Percentiles rank a stretch among this genome's conserved stretches.
Conservation (phyloP, 2,329 filamentous ascomycete genomes). For the Elsinoe fawcettii region DNA sequence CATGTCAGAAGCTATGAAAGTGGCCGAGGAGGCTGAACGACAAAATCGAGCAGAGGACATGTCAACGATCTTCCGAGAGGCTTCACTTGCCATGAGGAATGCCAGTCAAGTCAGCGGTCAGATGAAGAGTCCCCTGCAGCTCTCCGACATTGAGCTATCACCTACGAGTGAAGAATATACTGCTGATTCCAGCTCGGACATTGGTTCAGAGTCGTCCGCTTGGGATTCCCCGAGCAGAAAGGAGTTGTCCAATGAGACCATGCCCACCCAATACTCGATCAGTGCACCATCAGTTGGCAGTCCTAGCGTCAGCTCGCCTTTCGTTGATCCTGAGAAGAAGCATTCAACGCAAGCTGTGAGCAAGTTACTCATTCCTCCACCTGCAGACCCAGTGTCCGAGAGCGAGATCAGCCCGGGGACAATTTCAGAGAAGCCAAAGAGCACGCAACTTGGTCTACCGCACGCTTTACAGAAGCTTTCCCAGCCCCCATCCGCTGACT, state of each 20-base stretch:
- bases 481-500: conserved; percentile 25
- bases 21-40: conserved; percentile 31
- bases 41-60: conserved; percentile 31
- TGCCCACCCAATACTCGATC: conserved; percentile 14
- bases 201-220: conserved; percentile 14
- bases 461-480: conserved; percentile 21
- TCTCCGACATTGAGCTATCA: conserved; percentile 17
- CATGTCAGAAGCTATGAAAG: conserved; percentile 34
- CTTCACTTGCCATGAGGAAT: conserved; percentile 30
- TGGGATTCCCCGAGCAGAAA: background rate
- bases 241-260: conserved; percentile 10
- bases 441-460: conserved; percentile 15
- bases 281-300: conserved; percentile 13
- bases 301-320: background rate
- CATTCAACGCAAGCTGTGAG: background rate
- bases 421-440: background rate
- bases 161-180: conserved; percentile 16
- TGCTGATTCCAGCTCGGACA: conserved; percentile 17
- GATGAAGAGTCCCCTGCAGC: conserved; percentile 16
- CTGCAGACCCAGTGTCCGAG: background rate
- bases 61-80: conserved; percentile 34
- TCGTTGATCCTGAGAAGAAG: background rate
- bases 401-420: conserved; percentile 12
- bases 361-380: background rate
- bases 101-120: conserved; percentile 22